Evolutionary conservation across 805 yeast genomes (phyloP), one percentile per base, ranked within the genome.

Genomic region (Wickerhamiella domercqiae): DNA sequence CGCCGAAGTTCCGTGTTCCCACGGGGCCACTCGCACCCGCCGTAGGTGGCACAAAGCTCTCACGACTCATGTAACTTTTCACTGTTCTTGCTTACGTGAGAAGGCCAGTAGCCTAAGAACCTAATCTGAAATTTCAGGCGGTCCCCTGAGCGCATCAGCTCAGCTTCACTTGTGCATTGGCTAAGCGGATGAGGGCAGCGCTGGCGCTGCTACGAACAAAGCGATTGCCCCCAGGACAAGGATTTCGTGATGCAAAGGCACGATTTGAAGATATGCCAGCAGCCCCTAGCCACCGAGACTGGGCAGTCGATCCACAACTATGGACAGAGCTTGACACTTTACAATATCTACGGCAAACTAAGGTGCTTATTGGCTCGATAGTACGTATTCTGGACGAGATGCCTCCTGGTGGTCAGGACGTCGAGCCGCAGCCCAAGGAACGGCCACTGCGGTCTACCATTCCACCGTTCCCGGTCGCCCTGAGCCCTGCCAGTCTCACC

Each of bases 1-100:
- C 90, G 39, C 95, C 94, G 52, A 76, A 77, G 41, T 76, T 73
- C 56, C 77, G 74, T 42, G 75, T 66, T 24, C 93, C 94, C 34
- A 93, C 93, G 19, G 86, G 86, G 34, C 53, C 47, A 46, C 52
- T 41, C 38, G 48, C 44, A 32, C 47, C 43, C 24, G 52, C 52
- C 21, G 51, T 51, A 18, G 62, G 55, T 3, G 62, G 62, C 35
- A 56, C 57, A 45, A 58, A 58, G 35, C 60, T 47, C 29, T 58
- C 63, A 40, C 56, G 47, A 34, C 43, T 47, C 50, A 47, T 47
- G 25, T 13, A 24, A 24, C 26, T 24, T 24, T 24, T 33, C 28
- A 4, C 19, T 21, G 17, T 26, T 26, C 21, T 15, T 21, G 25
- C 20, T 31, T 24, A 24, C 26, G 26, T 24, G n/a, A n/a, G n/a